Evolutionary conservation across 768 basidiomycete genomes (phyloP).

Genomic region (Xerocomus potaroensis): DNA sequence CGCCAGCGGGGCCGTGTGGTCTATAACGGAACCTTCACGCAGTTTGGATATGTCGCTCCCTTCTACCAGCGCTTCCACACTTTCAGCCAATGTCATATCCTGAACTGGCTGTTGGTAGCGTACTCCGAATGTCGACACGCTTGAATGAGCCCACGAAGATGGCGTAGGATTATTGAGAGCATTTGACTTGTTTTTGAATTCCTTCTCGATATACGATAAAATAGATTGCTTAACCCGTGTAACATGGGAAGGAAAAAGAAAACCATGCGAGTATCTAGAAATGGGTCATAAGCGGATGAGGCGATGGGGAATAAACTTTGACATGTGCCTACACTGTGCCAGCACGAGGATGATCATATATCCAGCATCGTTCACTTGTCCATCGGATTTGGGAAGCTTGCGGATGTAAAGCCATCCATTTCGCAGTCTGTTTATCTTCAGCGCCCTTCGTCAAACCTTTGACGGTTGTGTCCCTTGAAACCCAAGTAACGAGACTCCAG

Average conservation of each 20-base stretch:
- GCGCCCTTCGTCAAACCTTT: slow-evolving; percentile 69
- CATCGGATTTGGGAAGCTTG: slow-evolving; percentile 75
- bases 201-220: slow-evolving; percentile 47
- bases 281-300: slow-evolving; percentile 2
- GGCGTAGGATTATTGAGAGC: slow-evolving; percentile 39
- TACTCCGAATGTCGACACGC: slow-evolving; percentile 79
- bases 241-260: slow-evolving; percentile 87
- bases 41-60: slow-evolving; percentile 80
- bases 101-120: slow-evolving; percentile 67
- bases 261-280: slow-evolving; percentile 88
- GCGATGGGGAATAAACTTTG: neutral
- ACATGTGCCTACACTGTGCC: slow-evolving; percentile 74
- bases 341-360: slow-evolving; percentile 95
- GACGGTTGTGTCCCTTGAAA: slow-evolving; percentile 69
- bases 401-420: slow-evolving; percentile 90
- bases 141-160: slow-evolving; percentile 72
- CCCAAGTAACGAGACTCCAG: slow-evolving; percentile 84
- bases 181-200: slow-evolving; percentile 34
- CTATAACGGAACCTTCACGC: slow-evolving; percentile 48
- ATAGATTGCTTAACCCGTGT: slow-evolving; percentile 60
- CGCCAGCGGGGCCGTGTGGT: neutral
- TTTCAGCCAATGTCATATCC: slow-evolving; percentile 61
- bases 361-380: slow-evolving; percentile 92
- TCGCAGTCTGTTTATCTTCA: slow-evolving; percentile 91
- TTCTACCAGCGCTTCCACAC: slow-evolving; percentile 90